These are phyloP conservation scores for Ophioceras dolichostomum DNA, from an alignment of 2,329 filamentous ascomycete species.

Conservation along the genomic window DNA sequence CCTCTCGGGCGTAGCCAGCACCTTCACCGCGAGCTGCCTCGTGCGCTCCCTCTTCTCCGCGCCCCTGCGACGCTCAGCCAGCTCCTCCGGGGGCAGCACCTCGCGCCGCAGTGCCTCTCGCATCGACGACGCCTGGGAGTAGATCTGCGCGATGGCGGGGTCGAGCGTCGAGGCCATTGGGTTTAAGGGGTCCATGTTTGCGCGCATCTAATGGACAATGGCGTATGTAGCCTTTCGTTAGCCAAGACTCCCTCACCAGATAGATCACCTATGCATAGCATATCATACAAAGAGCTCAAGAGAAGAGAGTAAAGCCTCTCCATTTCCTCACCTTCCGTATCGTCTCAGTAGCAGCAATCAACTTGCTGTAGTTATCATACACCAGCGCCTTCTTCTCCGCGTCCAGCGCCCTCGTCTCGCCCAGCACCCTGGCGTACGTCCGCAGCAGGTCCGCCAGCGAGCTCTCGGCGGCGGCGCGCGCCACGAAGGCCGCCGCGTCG, in stretches of 20 bases:
- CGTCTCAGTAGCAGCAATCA: constrained; percentile 93
- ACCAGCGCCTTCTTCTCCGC: constrained; percentile 95
- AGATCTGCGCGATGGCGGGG: constrained; percentile 64
- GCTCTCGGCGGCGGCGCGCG: constrained; percentile 45
- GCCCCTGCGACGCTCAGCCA: constrained; percentile 19
- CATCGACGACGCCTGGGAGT: constrained; percentile 45
- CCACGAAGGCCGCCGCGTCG: constrained; percentile 57
- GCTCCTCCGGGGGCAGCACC: constrained; percentile 32
- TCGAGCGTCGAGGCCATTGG: constrained; percentile 62
- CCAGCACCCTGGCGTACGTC: constrained; percentile 58
- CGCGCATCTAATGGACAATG: constrained; percentile 47
- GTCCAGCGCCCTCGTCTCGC: constrained; percentile 80
- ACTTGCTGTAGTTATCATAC: constrained; percentile 96
- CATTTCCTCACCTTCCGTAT: constrained; percentile 67
- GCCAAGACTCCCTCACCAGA: too few species aligned
- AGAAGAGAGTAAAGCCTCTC: too few species aligned
- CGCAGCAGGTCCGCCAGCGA: constrained; percentile 56
- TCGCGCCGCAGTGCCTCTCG: constrained; percentile 35
- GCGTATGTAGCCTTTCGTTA: background rate
- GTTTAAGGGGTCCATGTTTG: constrained; percentile 68
- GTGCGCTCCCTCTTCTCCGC: constrained; percentile 23
- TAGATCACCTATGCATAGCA: too few species aligned
- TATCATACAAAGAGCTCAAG: too few species aligned
- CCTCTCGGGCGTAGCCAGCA: constrained; percentile 46
- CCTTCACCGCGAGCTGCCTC: constrained; percentile 48